Evolutionary conservation across 176 grass and related monocot genomes (phyloP).

Genomic region (Bothriochloa decipiens): DNA sequence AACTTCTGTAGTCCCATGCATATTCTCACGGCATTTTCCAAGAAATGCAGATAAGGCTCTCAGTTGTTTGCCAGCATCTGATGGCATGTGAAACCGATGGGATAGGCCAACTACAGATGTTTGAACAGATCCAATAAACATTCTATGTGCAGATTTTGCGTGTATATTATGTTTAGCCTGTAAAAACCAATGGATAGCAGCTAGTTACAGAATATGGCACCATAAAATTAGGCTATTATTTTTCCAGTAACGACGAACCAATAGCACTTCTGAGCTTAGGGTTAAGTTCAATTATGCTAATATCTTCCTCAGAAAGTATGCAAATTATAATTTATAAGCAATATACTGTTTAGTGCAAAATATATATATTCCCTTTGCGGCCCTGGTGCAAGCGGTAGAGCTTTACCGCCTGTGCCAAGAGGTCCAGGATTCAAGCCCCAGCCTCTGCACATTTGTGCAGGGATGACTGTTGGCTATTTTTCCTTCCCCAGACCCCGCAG

Average conservation of each 20-base stretch:
- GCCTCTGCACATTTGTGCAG: too few relatives aligned
- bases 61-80: constrained; percentile 64
- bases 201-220: constrained; percentile 4
- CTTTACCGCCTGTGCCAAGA: too few relatives aligned
- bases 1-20: constrained; percentile 72
- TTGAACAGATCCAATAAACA: constrained; percentile 75
- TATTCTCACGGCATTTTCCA: constrained; percentile 66
- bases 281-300: constrained; percentile 3
- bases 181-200: constrained; percentile 28
- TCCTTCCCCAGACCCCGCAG: too few relatives aligned
- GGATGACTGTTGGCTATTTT: too few relatives aligned
- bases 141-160: constrained; percentile 33
- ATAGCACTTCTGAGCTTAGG: neutral
- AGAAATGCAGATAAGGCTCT: constrained; percentile 69
- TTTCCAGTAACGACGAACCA: neutral
- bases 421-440: too few relatives aligned
- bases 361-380: too few relatives aligned
- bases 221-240: constrained; percentile 3
- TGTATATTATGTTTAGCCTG: constrained; percentile 63
- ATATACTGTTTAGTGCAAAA: constrained; percentile 2
- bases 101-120: constrained; percentile 89
- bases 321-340: constrained; percentile 32
- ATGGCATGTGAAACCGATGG: constrained; percentile 65
- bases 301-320: constrained; percentile 6
- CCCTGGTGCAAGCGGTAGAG: too few relatives aligned